phyloP scores from a whole-genome alignment of 2,329 filamentous ascomycete genomes.

The Cladophialophora carrionii region DNA sequence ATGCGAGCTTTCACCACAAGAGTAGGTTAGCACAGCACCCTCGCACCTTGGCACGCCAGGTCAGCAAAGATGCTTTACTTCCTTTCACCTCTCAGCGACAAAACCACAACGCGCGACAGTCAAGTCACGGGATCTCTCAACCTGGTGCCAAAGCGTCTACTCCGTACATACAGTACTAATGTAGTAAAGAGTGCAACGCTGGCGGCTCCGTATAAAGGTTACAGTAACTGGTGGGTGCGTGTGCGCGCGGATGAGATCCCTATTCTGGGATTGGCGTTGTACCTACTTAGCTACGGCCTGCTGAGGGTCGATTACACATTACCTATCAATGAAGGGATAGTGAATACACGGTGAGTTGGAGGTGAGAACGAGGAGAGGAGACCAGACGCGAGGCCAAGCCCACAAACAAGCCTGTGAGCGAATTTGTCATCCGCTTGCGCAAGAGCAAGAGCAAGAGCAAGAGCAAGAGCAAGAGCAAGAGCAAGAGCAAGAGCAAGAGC shows the following conservation, averaged over 20 bases:
- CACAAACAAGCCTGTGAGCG: neutral
- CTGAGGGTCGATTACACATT: no score
- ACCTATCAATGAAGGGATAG: no score
- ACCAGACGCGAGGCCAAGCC: neutral
- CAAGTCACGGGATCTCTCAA: slow-evolving; percentile 7
- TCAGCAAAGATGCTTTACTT: neutral
- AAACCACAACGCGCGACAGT: neutral
- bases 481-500: no score
- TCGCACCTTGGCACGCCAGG: neutral
- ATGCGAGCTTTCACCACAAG: neutral
- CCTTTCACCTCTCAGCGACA: no score
- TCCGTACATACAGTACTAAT: no score
- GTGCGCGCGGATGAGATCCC: neutral
- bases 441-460: no score
- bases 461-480: no score
- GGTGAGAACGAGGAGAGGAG: neutral
- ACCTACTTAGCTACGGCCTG: neutral
- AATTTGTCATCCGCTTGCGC: slow-evolving; percentile 16
- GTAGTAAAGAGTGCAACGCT: neutral
- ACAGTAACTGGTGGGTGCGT: neutral
- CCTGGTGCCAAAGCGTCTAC: no score
- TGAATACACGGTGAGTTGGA: neutral
- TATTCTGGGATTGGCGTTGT: slow-evolving; percentile 4
- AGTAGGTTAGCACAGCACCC: neutral
- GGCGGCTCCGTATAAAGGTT: neutral